Conservation (phyloP, 331 rosid species). For the Saraca asoca region DNA sequence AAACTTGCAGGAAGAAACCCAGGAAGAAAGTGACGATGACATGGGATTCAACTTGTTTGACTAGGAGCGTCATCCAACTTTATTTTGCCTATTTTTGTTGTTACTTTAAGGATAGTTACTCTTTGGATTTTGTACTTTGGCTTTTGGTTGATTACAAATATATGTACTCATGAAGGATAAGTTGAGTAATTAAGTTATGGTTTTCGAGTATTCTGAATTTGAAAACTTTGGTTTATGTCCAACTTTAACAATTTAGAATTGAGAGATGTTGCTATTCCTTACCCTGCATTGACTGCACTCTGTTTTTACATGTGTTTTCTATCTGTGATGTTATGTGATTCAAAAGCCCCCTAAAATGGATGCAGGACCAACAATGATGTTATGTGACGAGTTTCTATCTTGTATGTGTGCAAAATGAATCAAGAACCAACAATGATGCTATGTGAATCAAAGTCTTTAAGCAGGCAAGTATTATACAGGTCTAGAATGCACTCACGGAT, state of each 20-base stretch:
- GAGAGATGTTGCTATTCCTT: background rate
- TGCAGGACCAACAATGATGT: no score
- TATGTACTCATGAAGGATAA: background rate
- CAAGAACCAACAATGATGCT: no score
- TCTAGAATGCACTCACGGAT: no score
- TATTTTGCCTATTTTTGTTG: conserved; percentile 15
- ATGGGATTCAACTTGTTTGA: conserved; percentile 79
- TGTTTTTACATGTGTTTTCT: no score
- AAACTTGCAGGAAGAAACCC: conserved; percentile 60
- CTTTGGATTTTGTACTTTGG: conserved; percentile 16
- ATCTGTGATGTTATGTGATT: no score
- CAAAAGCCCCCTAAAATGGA: no score
- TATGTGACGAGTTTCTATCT: no score
- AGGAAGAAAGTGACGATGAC: conserved; percentile 78
- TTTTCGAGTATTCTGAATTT: conserved; percentile 13
- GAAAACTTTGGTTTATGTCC: conserved; percentile 10
- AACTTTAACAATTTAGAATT: background rate
- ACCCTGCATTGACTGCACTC: no score
- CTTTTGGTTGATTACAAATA: conserved; percentile 18
- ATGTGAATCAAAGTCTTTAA: no score
- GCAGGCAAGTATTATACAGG: no score
- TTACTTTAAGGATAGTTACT: conserved; percentile 7
- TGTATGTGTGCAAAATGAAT: no score
- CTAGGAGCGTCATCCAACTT: conserved; percentile 38
- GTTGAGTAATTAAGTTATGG: background rate